Percentiles rank a stretch among this genome's conserved stretches.
Evolutionary conservation across 2,329 filamentous ascomycete genomes (phyloP).

Genomic region (Trichoderma sp.): DNA sequence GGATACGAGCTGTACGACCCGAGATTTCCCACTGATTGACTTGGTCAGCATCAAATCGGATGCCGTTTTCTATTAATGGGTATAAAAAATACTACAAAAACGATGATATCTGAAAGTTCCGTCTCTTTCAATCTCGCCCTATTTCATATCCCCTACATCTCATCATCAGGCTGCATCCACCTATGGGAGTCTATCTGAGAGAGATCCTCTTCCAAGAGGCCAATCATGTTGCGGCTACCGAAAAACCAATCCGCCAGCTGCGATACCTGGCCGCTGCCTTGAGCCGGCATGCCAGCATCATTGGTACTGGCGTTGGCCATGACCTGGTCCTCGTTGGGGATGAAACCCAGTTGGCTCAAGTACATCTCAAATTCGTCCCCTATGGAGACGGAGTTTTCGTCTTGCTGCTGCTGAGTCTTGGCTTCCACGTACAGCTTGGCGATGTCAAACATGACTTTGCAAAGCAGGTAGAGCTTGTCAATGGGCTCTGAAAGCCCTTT

Average conservation of each 20-base stretch:
- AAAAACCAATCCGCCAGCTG: conserved; percentile 69
- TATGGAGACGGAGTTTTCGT: conserved; percentile 53
- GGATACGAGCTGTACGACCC: conserved; percentile 72
- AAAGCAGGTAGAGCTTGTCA: conserved; percentile 64
- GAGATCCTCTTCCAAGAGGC: conserved; percentile 64
- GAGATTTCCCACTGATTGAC: conserved; percentile 62
- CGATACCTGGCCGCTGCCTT: conserved; percentile 42
- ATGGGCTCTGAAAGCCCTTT: conserved; percentile 60
- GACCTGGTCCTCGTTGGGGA: conserved; percentile 47
- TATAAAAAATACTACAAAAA: not conserved
- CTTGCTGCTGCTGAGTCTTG: conserved; percentile 54
- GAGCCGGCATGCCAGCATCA: conserved; percentile 30
- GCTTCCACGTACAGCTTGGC: conserved; percentile 65
- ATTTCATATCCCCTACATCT: not conserved
- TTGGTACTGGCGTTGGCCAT: conserved; percentile 34
- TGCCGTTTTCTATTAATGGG: not conserved
- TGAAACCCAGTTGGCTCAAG: conserved; percentile 65
- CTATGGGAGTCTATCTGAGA: conserved; percentile 49
- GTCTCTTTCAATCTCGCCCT: not conserved
- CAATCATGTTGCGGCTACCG: conserved; percentile 67
- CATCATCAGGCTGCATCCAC: conserved; percentile 39
- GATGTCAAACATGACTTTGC: conserved; percentile 63
- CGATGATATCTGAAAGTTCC: not conserved
- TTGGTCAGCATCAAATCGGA: not conserved
- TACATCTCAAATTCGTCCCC: conserved; percentile 68